A percentile compares a stretch with the other conserved stretches of the same genome.
Evolutionary conservation across 306 rosid genomes (phyloP).

Genomic region (Medicago ruthenica): DNA sequence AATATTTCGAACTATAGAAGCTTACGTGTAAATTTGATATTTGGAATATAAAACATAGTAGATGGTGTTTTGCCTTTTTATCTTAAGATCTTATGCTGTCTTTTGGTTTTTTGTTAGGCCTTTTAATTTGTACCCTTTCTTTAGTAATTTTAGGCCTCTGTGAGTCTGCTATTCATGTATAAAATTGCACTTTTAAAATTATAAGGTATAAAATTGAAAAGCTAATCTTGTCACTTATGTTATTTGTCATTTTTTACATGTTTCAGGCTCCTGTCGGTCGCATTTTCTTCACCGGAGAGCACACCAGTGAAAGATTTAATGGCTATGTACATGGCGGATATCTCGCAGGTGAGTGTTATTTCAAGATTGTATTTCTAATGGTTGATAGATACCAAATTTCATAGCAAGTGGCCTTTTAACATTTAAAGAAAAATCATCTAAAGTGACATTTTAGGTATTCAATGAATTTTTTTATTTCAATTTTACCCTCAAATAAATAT

Average conservation of each 20-base stretch:
- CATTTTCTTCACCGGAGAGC: conserved; percentile 88
- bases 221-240: conserved; percentile 9
- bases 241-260: conserved; percentile 4
- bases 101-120: conserved; percentile 14
- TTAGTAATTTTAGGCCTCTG: background rate
- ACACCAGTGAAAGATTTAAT: conserved; percentile 82
- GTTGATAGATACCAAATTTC: background rate
- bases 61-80: background rate
- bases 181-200: background rate
- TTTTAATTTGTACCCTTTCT: background rate
- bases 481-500: background rate
- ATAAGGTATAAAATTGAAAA: background rate
- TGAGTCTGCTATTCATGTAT: conserved; percentile 12
- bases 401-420: background rate
- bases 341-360: conserved; percentile 64
- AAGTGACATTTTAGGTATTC: background rate
- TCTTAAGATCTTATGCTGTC: background rate
- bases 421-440: background rate
- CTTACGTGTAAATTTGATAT: conserved; percentile 23
- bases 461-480: background rate
- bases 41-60: conserved; percentile 14
- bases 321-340: conserved; percentile 96
- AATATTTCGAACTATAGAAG: conserved; percentile 14
- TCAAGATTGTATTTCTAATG: background rate
- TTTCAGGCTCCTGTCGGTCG: conserved; percentile 82